Base-by-base conservation (phyloP, 1,284 basidiomycete genomes). In the Boletus sp. region DNA sequence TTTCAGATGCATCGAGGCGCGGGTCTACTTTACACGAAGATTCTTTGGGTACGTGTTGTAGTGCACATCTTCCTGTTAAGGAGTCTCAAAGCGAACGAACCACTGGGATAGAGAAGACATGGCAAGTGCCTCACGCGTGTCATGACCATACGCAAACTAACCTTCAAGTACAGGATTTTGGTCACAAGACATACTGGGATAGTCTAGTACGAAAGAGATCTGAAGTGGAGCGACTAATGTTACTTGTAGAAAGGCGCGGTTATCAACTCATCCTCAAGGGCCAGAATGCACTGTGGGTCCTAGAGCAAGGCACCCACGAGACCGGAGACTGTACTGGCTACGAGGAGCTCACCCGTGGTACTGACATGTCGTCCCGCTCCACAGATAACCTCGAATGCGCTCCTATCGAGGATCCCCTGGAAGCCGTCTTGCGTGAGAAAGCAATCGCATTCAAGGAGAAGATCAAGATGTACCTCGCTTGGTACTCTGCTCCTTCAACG, bases 201-300 rank as follows among this genome's bases (percentile, higher is more conserved):
- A 52, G 30, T 48, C 62, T 69, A 10, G 52, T 67, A 44, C 61
- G 57, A 27, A 60, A 65, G 42, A 59, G 60, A 26, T 43, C 53
- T 30, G 60, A 62, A 44, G 50, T 65, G 30, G 67, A 70, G 30
- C 40, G 34, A 27, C 50, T 67, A 23, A 53, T 69, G 34, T 40
- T 52, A 5, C 48, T 57, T 16, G 58, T 70, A 10, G 68, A 69
- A 51, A 56, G 48, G 35, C 58, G 66, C 4, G 67, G 64, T 4
- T 69, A 67, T 39, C 59, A 60, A 41, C 57, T 69, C 30, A 58
- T 69, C 16, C 59, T 69, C 33, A 50, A 50, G 20, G 45, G 52
- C 4, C 64, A 68, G 44, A 62, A 69, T 27, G 68, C 68, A 3
- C 43, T 64, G 5, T 70, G 69, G 66, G 69, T 69, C 19, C 56